Evolutionary conservation across 2,329 filamentous ascomycete species (phyloP).

Genomic region (Periconia macrospinosa): DNA sequence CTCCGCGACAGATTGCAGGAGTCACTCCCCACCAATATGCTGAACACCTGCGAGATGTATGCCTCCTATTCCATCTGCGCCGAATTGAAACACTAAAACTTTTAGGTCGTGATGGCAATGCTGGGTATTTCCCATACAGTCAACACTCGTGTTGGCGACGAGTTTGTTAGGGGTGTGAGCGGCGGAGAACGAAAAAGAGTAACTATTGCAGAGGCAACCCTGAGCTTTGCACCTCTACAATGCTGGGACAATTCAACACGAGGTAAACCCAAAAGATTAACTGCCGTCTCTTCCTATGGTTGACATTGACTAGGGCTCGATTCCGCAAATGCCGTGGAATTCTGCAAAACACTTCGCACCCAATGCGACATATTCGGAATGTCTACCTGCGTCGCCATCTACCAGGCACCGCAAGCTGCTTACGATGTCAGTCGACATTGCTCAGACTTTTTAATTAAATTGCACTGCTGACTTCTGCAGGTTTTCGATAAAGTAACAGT

Average conservation of each 20-base stretch:
- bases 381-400: slow-evolving; percentile 51
- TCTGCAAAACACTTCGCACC: slow-evolving; percentile 55
- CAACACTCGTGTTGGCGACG: slow-evolving; percentile 73
- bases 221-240: slow-evolving; percentile 65
- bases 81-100: slow-evolving; percentile 1
- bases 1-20: slow-evolving; percentile 63
- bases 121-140: slow-evolving; percentile 73
- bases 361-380: slow-evolving; percentile 53
- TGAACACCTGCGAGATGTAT: slow-evolving; percentile 52
- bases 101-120: slow-evolving; percentile 68
- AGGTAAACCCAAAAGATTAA: background rate
- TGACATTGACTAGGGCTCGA: slow-evolving; percentile 18
- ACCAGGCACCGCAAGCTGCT: slow-evolving; percentile 68
- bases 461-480: slow-evolving; percentile 61
- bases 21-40: slow-evolving; percentile 59
- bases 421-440: slow-evolving; percentile 53
- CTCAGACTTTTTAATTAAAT: slow-evolving; percentile 59
- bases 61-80: background rate
- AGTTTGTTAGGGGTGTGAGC: slow-evolving; percentile 70
- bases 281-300: background rate
- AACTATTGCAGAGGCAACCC: slow-evolving; percentile 45
- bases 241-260: slow-evolving; percentile 64
- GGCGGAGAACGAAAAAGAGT: slow-evolving; percentile 64
- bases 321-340: slow-evolving; percentile 57
- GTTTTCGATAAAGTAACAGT: slow-evolving; percentile 72